Base-by-base conservation (phyloP, 2,329 filamentous ascomycete species). In the Verticillium isaacii region DNA sequence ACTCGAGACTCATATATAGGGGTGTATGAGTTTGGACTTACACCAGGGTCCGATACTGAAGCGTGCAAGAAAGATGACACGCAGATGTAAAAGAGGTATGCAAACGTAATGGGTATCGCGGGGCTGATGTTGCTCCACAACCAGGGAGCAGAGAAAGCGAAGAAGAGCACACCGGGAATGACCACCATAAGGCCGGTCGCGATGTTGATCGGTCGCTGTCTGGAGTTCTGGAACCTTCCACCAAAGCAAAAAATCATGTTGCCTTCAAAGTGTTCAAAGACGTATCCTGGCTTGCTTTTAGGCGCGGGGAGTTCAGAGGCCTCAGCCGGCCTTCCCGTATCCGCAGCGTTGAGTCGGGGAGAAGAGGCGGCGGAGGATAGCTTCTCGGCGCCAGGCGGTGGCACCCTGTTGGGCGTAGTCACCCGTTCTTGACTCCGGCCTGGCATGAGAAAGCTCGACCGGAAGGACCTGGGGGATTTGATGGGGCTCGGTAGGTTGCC, bases 11-110 rank as follows among this genome's bases (percentile, higher is more conserved):
- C 17, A 23, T 5, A 56, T 41, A n/a, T 34, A 19, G n/a, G 32
- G 60, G 19, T 52, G 39, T 25, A 12, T 36, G 41, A 32, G 14
- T 11, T 19, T 5, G 56, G 36, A 85, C 91, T 83, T 84, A 96
- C 93, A 62, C 95, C 95, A 34, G 95, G 94, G 76, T 99, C 94
- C 55, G 94, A 91, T 60, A 90, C 84, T 2, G 95, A 97, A 4
- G 94, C 95, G 76, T 97, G 94, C 61, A 97, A 71, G 71, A 98
- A 99, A 3, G 95, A 98, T 29, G 93, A 97, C 57, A 97, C 81
- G 75, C 91, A 96, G 32, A 99, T 82, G 73, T 90, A 93, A 70
- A 92, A 92, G n/a, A 97, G 71, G 73, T 99, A 99, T 60, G 87
- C 93, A 77, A 96, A 98, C 54, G 92, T 76, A 68, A 98, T 86